phyloP scores from a whole-genome alignment of 352 stramenopile genomes.

The Globisporangium ultimum region DNA sequence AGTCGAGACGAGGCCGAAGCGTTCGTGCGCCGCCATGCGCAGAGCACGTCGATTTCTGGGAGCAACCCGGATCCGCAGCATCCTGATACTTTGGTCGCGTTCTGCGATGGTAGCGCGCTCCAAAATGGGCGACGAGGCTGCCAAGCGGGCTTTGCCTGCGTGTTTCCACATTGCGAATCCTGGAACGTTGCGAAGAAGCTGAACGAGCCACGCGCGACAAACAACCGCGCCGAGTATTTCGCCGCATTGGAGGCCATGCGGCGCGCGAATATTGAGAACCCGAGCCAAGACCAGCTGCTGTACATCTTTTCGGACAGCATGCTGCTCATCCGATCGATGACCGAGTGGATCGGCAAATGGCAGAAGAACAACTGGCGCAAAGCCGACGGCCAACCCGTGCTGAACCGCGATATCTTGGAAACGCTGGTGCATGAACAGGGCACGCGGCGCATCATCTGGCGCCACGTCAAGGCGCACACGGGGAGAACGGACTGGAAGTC shows the following conservation, averaged over 20 bases:
- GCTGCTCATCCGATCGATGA: slow-evolving; percentile 80
- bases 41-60: neutral
- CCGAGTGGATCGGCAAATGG: slow-evolving; percentile 65
- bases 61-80: slow-evolving; percentile 46
- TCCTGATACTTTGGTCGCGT: slow-evolving; percentile 54
- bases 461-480: slow-evolving; percentile 55
- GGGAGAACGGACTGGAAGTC: slow-evolving; percentile 1
- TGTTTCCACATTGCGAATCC: slow-evolving; percentile 58
- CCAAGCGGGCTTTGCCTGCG: slow-evolving; percentile 64
- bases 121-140: slow-evolving; percentile 53
- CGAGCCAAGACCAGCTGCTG: slow-evolving; percentile 24
- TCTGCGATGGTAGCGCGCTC: slow-evolving; percentile 74
- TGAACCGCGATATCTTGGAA: slow-evolving; percentile 72
- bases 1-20: slow-evolving; percentile 42
- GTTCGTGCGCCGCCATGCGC: slow-evolving; percentile 38
- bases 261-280: slow-evolving; percentile 56
- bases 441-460: slow-evolving; percentile 49
- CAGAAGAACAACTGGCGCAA: slow-evolving; percentile 64
- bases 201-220: slow-evolving; percentile 34
- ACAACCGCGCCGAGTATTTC: slow-evolving; percentile 56
- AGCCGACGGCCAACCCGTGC: slow-evolving; percentile 39
- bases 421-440: slow-evolving; percentile 41
- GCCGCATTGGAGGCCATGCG: slow-evolving; percentile 58
- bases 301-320: slow-evolving; percentile 81
- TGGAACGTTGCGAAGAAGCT: slow-evolving; percentile 69